A percentile compares a stretch with the other conserved stretches of the same genome.
These are phyloP conservation scores for Suillus spraguei DNA, from an alignment of 768 basidiomycete genomes.

Conservation along the genomic window DNA sequence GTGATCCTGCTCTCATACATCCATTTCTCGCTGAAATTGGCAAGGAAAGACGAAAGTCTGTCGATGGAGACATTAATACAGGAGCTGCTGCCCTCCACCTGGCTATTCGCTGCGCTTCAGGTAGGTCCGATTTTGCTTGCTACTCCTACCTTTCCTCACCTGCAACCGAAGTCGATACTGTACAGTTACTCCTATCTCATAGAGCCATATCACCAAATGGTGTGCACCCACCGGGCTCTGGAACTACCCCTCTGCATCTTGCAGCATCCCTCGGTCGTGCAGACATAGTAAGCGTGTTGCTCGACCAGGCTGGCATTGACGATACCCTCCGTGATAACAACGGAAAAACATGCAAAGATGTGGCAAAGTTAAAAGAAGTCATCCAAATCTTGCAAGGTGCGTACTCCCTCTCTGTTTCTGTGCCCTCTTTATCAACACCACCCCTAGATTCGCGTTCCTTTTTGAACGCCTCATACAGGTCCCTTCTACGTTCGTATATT, in stretches of 20 bases:
- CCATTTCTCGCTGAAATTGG: conserved; percentile 78
- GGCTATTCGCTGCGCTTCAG: conserved; percentile 78
- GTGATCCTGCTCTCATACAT: conserved; percentile 79
- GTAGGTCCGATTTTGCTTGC: conserved; percentile 41
- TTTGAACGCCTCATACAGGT: conserved; percentile 73
- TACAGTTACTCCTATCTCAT: conserved; percentile 67
- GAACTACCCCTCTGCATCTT: conserved; percentile 73
- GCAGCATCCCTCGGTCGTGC: conserved; percentile 70
- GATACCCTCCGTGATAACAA: conserved; percentile 72
- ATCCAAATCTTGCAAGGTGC: conserved; percentile 69
- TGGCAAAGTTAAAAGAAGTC: conserved; percentile 70
- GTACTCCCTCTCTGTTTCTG: conserved; percentile 17
- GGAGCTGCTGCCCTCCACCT: conserved; percentile 80
- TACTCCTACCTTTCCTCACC: conserved; percentile 4
- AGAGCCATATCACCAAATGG: conserved; percentile 81
- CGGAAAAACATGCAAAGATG: conserved; percentile 70
- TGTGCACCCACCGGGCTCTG: conserved; percentile 70
- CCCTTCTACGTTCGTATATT: conserved; percentile 72
- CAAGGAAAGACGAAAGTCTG: conserved; percentile 58
- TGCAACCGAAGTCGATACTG: conserved; percentile 56
- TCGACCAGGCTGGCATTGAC: conserved; percentile 80
- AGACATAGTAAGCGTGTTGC: conserved; percentile 73
- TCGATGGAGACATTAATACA: conserved; percentile 55
- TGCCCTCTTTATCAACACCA: conserved; percentile 1
- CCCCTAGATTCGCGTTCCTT: conserved; percentile 72